Evolutionary conservation across 176 grass and related monocot species (phyloP), one percentile per base, ranked within the genome.

Genomic region (Areca catechu): DNA sequence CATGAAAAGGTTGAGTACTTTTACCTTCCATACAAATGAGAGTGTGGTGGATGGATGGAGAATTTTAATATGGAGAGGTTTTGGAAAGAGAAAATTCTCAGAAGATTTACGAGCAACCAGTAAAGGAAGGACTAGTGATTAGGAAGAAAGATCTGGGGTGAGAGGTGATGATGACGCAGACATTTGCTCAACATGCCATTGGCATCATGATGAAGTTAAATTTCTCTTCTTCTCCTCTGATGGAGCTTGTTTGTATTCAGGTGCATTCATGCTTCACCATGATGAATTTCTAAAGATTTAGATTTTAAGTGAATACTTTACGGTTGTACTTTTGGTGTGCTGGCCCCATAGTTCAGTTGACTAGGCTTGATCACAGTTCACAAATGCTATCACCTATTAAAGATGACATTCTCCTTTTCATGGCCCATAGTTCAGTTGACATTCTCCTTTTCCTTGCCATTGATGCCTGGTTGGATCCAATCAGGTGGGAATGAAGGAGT

Each of bases 401-500:
- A 5, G 28, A 29, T 29, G 28, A 29, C 28, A 29, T 29, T 29
- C 5, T 29, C 4, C 5, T 29, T 29, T 29, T n/a, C n/a, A n/a
- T n/a, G n/a, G n/a, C n/a, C n/a, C n/a, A n/a, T n/a, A n/a, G n/a
- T n/a, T n/a, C n/a, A n/a, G n/a, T n/a, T n/a, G n/a, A n/a, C n/a
- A n/a, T n/a, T n/a, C n/a, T n/a, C n/a, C n/a, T n/a, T n/a, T n/a
- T n/a, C n/a, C n/a, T n/a, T n/a, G 28, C 28, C 28, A 29, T 29
- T 29, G 28, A 29, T 28, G 49, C 51, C 56, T 28, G 1, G 12
- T 70, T 69, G 16, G 10, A 50, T 55, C 68, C 16, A 52, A 72
- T 49, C 67, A 97, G 92, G 92, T 88, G 92, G 80, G 72, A 85
- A 77, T 61, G 92, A 97, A 80, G 92, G 92, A 48, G 92, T 96